Evolutionary conservation across 2,329 filamentous ascomycete species (phyloP), one percentile per base, ranked within the genome.

Genomic region (Botrytis medusae): DNA sequence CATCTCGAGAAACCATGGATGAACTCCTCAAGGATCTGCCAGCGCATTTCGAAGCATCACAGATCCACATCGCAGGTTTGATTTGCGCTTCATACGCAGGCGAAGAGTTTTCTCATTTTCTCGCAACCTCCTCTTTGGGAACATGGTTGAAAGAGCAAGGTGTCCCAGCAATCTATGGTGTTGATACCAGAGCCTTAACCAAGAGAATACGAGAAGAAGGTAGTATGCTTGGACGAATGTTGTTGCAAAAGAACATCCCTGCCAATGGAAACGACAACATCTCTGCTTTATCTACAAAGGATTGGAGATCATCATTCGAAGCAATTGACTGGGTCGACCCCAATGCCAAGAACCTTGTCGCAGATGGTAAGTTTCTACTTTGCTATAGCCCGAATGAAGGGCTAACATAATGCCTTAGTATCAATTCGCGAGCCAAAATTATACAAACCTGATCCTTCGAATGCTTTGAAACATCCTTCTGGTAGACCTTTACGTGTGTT

Each of bases 121-220:
- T 99, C 74, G 96, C 96, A 63, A 87, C 89, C 77, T 98, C 95
- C 63, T 98, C 95, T 5, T 87, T 99, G 69, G 95, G 95, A 74
- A 88, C 92, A 82, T 99, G 96, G 96, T 88, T 99, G 80, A 97
- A 98, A 86, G 94, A 98, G 84, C 93, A 98, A 84, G 93, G 91
- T 74, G 88, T 99, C 72, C 96, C 96, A 59, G 96, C 95, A 79
- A 94, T 99, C 83, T 96, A 96, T 81, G 96, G 94, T 74, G 92
- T 99, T 75, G 96, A 99, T 84, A 99, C 96, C 62, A 88, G 96
- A 82, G 92, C 93, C 72, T 85, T 99, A 82, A 99, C 96, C 69
- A 98, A 98, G 88, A 92, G 91, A 81, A 97, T 99, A 78, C 90
- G 96, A 79, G 88, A 97, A 80, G 91, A 97, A 83, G 96, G 96